These are phyloP conservation scores for Pseudofabraea citricarpa DNA, from an alignment of 2,329 filamentous ascomycete genomes.

Conservation along the genomic window DNA sequence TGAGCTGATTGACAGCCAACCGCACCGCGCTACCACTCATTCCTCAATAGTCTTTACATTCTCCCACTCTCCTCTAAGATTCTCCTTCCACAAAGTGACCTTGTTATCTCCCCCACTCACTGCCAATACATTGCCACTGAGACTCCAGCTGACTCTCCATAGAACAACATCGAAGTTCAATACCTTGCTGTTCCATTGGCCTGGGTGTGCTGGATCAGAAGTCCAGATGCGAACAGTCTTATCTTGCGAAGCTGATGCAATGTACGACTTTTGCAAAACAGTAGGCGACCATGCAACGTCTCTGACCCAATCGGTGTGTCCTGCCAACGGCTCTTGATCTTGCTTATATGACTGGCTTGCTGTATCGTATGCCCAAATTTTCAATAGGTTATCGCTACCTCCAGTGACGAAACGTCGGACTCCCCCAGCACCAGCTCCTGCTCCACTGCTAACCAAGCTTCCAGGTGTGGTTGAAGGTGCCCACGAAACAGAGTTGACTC, in stretches of 20 bases:
- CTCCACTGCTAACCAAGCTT: constrained; percentile 72
- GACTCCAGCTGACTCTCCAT: constrained; percentile 96
- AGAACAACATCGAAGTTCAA: constrained; percentile 84
- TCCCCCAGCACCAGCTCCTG: constrained; percentile 49
- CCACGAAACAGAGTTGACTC: constrained; percentile 95
- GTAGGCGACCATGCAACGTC: constrained; percentile 97
- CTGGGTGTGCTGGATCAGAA: constrained; percentile 58
- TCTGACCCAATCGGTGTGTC: constrained; percentile 94
- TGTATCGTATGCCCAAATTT: constrained; percentile 82
- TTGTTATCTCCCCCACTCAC: constrained; percentile 94
- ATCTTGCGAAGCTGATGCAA: constrained; percentile 91
- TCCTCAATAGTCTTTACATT: constrained; percentile 95
- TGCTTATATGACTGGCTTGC: constrained; percentile 57
- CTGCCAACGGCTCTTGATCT: constrained; percentile 61
- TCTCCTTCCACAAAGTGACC: constrained; percentile 98
- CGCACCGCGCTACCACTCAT: constrained; percentile 35
- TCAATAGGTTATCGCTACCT: constrained; percentile 87
- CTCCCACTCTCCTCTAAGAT: constrained; percentile 93
- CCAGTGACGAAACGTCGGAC: constrained; percentile 88
- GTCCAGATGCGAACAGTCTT: constrained; percentile 99
- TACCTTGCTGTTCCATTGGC: constrained; percentile 79
- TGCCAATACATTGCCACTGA: constrained; percentile 93
- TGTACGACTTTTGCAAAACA: constrained; percentile 92
- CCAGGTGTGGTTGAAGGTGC: constrained; percentile 81
- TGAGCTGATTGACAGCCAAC: not conserved